phyloP scores from a whole-genome alignment of 2,329 filamentous ascomycete genomes.

The Cladosporium cucumerinum region DNA sequence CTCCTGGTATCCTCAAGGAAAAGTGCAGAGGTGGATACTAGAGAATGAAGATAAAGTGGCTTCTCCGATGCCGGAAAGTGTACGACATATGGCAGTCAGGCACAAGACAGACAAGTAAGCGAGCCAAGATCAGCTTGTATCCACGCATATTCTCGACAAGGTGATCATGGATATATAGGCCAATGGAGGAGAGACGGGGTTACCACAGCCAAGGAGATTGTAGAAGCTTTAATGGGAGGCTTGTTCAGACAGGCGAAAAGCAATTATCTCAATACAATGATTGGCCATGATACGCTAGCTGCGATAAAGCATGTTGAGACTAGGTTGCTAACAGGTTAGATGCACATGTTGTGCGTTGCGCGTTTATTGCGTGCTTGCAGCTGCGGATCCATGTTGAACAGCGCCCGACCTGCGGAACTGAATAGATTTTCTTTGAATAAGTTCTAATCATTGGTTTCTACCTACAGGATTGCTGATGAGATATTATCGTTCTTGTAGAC shows the following conservation, averaged over 20 bases:
- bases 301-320: too few relatives aligned
- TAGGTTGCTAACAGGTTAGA: not conserved
- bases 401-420: not conserved
- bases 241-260: not conserved
- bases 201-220: not conserved
- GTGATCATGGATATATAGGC: not conserved
- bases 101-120: not conserved
- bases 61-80: not conserved
- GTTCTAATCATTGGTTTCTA: too few relatives aligned
- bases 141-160: not conserved
- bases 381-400: not conserved
- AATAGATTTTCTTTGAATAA: too few relatives aligned
- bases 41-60: not conserved
- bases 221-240: not conserved
- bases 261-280: not conserved
- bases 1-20: too few relatives aligned
- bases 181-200: not conserved
- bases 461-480: too few relatives aligned
- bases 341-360: not conserved
- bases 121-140: not conserved
- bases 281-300: not conserved
- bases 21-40: not conserved
- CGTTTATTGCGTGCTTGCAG: slow-evolving; percentile 3
- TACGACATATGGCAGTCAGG: not conserved
- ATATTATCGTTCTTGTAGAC: too few relatives aligned